Percentiles rank a stretch among this genome's conserved stretches.
Evolutionary conservation across 129 eudicot species (phyloP).

Genomic region (Chrysanthemum seticuspe): DNA sequence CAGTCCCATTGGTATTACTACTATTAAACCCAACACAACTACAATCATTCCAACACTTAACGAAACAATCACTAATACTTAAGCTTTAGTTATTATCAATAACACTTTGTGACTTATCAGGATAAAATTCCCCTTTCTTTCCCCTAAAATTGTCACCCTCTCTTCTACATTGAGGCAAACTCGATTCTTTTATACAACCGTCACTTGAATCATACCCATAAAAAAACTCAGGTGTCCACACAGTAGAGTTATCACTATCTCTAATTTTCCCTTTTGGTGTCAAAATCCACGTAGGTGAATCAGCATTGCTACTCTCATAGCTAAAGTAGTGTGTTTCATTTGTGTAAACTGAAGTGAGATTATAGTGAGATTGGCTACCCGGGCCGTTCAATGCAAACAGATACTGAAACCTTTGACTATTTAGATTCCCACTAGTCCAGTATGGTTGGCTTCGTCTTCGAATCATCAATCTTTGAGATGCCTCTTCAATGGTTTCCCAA

Average conservation of each 20-base stretch:
- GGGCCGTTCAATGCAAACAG: background rate
- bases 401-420: constrained; percentile 7
- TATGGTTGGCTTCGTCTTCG: constrained; percentile 6
- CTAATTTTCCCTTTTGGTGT: constrained; percentile 20
- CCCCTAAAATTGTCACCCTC: background rate
- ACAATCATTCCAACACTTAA: constrained; percentile 48
- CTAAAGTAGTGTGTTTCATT: constrained; percentile 29
- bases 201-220: constrained; percentile 20
- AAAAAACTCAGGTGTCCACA: constrained; percentile 23
- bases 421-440: constrained; percentile 28
- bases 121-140: constrained; percentile 15
- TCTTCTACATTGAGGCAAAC: constrained; percentile 27
- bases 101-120: background rate
- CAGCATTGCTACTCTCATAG: background rate
- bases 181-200: constrained; percentile 24
- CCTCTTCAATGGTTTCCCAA: constrained; percentile 21
- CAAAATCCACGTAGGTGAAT: constrained; percentile 8
- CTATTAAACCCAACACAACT: constrained; percentile 37
- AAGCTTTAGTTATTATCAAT: constrained; percentile 24
- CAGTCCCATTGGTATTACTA: constrained; percentile 10
- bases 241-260: background rate
- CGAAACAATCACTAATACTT: constrained; percentile 48
- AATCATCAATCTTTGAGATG: constrained; percentile 14
- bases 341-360: constrained; percentile 20
- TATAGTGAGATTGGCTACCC: background rate